These are phyloP conservation scores for Mimosa pudica DNA, from an alignment of 306 rosid species.

Conservation along the genomic window DNA sequence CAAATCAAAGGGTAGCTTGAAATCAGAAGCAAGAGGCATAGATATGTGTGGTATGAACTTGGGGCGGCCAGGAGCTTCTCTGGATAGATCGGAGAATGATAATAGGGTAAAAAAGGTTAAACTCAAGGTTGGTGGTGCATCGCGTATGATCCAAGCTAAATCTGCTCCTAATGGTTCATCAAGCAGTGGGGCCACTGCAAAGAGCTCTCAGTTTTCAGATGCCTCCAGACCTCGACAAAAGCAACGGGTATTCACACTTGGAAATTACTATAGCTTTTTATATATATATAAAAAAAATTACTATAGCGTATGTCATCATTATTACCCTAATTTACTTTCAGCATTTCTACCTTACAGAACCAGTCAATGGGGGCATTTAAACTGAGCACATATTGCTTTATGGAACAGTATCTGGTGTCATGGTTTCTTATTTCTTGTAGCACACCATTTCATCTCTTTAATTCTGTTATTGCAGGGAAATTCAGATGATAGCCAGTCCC, in stretches of 20 bases:
- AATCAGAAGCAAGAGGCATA: slow-evolving; percentile 48
- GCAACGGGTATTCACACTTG: slow-evolving; percentile 58
- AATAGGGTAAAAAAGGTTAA: slow-evolving; percentile 80
- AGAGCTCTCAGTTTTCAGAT: slow-evolving; percentile 58
- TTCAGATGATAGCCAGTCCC: slow-evolving; percentile 63
- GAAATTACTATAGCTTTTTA: not conserved
- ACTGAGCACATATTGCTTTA: slow-evolving; percentile 26
- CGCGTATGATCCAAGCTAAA: slow-evolving; percentile 72
- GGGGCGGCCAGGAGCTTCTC: slow-evolving; percentile 55
- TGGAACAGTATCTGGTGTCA: slow-evolving; percentile 37
- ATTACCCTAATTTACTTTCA: not conserved
- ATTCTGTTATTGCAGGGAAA: slow-evolving; percentile 54
- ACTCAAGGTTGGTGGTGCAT: slow-evolving; percentile 83
- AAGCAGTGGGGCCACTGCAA: slow-evolving; percentile 47
- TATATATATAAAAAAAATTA: too few species aligned
- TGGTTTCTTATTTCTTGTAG: slow-evolving; percentile 38
- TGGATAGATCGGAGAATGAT: slow-evolving; percentile 67
- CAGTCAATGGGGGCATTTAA: not conserved
- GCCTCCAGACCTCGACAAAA: slow-evolving; percentile 56
- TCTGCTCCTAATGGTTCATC: slow-evolving; percentile 65
- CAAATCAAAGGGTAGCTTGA: slow-evolving; percentile 47
- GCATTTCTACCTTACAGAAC: not conserved
- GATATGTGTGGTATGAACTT: slow-evolving; percentile 47
- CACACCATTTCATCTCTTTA: slow-evolving; percentile 33
- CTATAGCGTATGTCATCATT: not conserved